A percentile compares a stretch with the other conserved stretches of the same genome.
These are phyloP conservation scores for Venturia oleaginea DNA, from an alignment of 2,329 filamentous ascomycete genomes.

Conservation along the genomic window DNA sequence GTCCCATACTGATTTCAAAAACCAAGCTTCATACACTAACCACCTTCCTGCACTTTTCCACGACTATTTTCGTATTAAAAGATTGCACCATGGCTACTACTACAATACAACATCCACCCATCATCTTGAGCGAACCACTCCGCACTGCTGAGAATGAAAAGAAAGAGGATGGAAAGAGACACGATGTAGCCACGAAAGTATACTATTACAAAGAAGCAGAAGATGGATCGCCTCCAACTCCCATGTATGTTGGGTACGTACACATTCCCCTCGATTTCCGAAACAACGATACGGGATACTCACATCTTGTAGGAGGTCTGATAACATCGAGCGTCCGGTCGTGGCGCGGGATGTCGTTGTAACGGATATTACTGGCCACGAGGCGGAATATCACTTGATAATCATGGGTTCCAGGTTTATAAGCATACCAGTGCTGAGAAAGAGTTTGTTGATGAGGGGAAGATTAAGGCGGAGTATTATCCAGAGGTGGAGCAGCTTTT, in stretches of 20 bases:
- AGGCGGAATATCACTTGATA: conserved; percentile 11
- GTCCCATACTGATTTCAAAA: no score
- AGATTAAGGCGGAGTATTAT: conserved; percentile 14
- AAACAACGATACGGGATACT: neutral
- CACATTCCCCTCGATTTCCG: neutral
- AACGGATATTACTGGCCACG: conserved; percentile 5
- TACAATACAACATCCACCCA: neutral
- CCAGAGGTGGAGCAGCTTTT: conserved; percentile 13
- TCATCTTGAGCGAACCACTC: neutral
- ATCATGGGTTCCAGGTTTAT: conserved; percentile 11
- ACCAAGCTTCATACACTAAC: no score
- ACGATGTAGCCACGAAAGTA: conserved; percentile 17
- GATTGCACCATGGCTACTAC: conserved; percentile 7
- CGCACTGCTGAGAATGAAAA: neutral
- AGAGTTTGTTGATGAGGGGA: conserved; percentile 12
- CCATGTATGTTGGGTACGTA: conserved; percentile 16
- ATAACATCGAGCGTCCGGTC: neutral
- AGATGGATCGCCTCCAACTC: conserved; percentile 19
- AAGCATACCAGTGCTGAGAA: neutral
- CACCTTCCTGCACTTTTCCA: no score
- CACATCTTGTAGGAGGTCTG: neutral
- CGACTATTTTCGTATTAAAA: no score
- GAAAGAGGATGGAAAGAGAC: neutral
- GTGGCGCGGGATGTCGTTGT: conserved; percentile 8
- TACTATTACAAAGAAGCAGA: conserved; percentile 20